Percentiles rank a stretch among this genome's conserved stretches.
Evolutionary conservation across 1,139 yeast genomes (phyloP).

Genomic region (Protomyces gravidus): DNA sequence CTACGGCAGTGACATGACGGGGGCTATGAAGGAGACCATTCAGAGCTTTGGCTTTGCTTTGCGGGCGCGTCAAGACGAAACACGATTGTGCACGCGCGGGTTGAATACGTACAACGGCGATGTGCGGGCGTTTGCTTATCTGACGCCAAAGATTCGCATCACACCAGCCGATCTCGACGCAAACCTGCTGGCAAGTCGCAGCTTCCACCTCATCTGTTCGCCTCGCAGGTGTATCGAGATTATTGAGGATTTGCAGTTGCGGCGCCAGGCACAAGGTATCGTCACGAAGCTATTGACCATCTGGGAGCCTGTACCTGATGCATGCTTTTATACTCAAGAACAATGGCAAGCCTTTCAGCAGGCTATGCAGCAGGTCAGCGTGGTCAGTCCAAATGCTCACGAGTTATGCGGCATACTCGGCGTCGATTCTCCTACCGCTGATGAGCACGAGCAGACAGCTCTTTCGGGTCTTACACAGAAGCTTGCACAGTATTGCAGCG

Average conservation of each 20-base stretch:
- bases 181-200: constrained; percentile 45
- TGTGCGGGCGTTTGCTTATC: constrained; percentile 54
- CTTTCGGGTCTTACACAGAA: neutral
- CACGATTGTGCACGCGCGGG: constrained; percentile 71
- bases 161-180: constrained; percentile 55
- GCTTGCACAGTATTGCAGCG: neutral
- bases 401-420: constrained; percentile 67
- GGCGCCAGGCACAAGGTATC: constrained; percentile 31
- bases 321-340: constrained; percentile 49
- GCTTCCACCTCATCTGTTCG: constrained; percentile 73
- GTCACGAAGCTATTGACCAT: constrained; percentile 39
- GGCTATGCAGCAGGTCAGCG: constrained; percentile 51
- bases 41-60: constrained; percentile 61
- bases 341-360: constrained; percentile 45
- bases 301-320: constrained; percentile 86
- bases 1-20: constrained; percentile 73
- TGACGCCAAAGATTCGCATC: constrained; percentile 62
- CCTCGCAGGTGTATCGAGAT: constrained; percentile 40
- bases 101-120: constrained; percentile 65
- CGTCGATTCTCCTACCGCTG: neutral
- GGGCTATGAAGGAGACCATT: constrained; percentile 46
- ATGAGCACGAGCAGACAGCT: neutral
- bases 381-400: constrained; percentile 77
- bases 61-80: constrained; percentile 50
- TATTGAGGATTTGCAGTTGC: neutral